These are phyloP conservation scores for Verticillium isaacii DNA, from an alignment of 2,329 filamentous ascomycete genomes.

Conservation along the genomic window DNA sequence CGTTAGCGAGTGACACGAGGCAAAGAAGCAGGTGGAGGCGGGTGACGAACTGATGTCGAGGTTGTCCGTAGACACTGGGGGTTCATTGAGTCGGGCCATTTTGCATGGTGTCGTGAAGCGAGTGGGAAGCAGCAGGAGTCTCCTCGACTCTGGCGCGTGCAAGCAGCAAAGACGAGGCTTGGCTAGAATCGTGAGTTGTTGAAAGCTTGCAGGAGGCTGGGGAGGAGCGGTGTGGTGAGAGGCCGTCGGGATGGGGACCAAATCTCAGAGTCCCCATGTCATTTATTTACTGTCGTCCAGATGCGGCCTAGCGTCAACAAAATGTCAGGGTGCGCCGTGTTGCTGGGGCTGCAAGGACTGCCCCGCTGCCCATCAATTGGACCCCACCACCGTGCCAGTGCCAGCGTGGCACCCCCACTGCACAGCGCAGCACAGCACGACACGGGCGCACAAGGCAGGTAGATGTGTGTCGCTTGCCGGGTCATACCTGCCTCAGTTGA, in stretches of 20 bases:
- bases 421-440: not conserved
- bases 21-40: not conserved
- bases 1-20: slow-evolving; percentile 9
- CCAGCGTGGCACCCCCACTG: not conserved
- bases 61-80: slow-evolving; percentile 61
- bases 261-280: slow-evolving; percentile 10
- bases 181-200: not conserved
- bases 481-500: not conserved
- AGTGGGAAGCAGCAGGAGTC: not conserved
- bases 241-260: slow-evolving; percentile 9
- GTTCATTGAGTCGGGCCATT: slow-evolving; percentile 82
- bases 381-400: not conserved
- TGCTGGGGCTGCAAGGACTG: slow-evolving; percentile 7
- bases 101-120: slow-evolving; percentile 26
- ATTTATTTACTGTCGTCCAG: slow-evolving; percentile 14
- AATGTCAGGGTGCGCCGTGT: slow-evolving; percentile 1
- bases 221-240: slow-evolving; percentile 2
- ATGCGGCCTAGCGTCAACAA: slow-evolving; percentile 9
- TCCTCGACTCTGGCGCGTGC: not conserved
- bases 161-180: not conserved
- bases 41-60: slow-evolving; percentile 58
- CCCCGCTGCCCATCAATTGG: not conserved
- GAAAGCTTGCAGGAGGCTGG: slow-evolving; percentile 9
- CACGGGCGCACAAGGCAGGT: not conserved
- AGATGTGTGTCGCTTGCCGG: no score